These are phyloP conservation scores for Ogataea glucozyma DNA, from an alignment of 805 yeast species.

Conservation along the genomic window DNA sequence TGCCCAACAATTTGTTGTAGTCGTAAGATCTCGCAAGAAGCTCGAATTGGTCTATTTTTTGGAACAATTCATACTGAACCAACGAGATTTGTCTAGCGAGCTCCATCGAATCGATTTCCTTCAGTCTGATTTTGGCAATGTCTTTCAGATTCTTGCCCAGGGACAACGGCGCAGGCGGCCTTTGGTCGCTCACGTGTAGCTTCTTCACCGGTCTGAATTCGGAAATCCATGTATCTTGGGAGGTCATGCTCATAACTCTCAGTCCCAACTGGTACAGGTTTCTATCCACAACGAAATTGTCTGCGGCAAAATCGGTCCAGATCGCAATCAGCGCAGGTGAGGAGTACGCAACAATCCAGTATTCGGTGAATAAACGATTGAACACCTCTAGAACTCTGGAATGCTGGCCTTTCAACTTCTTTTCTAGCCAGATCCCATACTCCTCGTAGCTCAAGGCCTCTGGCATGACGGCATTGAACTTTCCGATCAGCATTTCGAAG, in stretches of 20 bases:
- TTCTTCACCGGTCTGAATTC: slow-evolving; percentile 24
- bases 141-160: slow-evolving; percentile 21
- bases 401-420: slow-evolving; percentile 68
- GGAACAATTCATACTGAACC: slow-evolving; percentile 69
- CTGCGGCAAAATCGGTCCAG: slow-evolving; percentile 29
- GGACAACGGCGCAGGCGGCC: slow-evolving; percentile 27
- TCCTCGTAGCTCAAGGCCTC: slow-evolving; percentile 85
- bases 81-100: slow-evolving; percentile 84
- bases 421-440: slow-evolving; percentile 72
- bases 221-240: slow-evolving; percentile 30
- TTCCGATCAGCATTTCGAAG: slow-evolving; percentile 54
- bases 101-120: slow-evolving; percentile 71
- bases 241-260: slow-evolving; percentile 21
- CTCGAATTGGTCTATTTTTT: slow-evolving; percentile 68
- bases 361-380: slow-evolving; percentile 63
- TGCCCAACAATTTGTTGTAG: slow-evolving; percentile 39
- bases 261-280: slow-evolving; percentile 24
- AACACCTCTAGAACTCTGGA: slow-evolving; percentile 64
- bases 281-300: slow-evolving; percentile 14
- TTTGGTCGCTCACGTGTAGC: slow-evolving; percentile 11
- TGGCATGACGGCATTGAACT: slow-evolving; percentile 77
- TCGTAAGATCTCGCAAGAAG: slow-evolving; percentile 80
- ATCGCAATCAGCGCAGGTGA: slow-evolving; percentile 41
- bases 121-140: slow-evolving; percentile 46
- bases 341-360: slow-evolving; percentile 67